Evolutionary conservation across 768 basidiomycete species (phyloP).

Genomic region (Pulveroboletus ravenelii): DNA sequence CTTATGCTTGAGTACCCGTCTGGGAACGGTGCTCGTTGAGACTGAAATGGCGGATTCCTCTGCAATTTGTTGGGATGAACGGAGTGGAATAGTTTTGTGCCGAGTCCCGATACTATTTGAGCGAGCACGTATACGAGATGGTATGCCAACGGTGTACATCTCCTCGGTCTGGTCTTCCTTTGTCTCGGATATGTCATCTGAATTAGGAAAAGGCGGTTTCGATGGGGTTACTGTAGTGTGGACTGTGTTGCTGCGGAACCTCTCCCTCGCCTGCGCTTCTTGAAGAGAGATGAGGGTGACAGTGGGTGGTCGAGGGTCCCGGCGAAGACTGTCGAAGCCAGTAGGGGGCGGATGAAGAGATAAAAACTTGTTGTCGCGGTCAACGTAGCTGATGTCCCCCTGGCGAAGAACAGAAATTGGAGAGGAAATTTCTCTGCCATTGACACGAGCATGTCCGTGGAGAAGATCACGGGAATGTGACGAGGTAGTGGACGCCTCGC

Average conservation of each 20-base stretch:
- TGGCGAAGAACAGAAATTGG: conserved; percentile 43
- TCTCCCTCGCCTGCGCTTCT: conserved; percentile 68
- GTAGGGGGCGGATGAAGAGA: conserved; percentile 31
- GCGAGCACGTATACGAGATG: conserved; percentile 42
- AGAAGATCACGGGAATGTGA: conserved; percentile 16
- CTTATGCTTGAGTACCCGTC: conserved; percentile 62
- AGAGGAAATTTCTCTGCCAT: conserved; percentile 52
- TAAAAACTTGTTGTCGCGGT: conserved; percentile 28
- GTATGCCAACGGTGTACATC: conserved; percentile 20
- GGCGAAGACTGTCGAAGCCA: conserved; percentile 39
- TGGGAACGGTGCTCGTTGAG: conserved; percentile 19
- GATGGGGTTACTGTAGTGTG: conserved; percentile 26
- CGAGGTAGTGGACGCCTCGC: conserved; percentile 32
- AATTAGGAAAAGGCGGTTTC: conserved; percentile 31
- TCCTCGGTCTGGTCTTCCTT: conserved; percentile 20
- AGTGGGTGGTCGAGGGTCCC: conserved; percentile 46
- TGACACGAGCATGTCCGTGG: conserved; percentile 26
- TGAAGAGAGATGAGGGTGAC: conserved; percentile 72
- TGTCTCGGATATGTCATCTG: conserved; percentile 26
- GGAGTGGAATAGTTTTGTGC: conserved; percentile 36
- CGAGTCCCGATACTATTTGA: conserved; percentile 60
- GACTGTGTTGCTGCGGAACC: conserved; percentile 49
- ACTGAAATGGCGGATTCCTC: conserved; percentile 33
- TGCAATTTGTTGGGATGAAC: conserved; percentile 36
- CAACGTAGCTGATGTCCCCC: conserved; percentile 23